Conservation (phyloP, 495 filamentous ascomycete genomes). For the Penicillium salamii region DNA sequence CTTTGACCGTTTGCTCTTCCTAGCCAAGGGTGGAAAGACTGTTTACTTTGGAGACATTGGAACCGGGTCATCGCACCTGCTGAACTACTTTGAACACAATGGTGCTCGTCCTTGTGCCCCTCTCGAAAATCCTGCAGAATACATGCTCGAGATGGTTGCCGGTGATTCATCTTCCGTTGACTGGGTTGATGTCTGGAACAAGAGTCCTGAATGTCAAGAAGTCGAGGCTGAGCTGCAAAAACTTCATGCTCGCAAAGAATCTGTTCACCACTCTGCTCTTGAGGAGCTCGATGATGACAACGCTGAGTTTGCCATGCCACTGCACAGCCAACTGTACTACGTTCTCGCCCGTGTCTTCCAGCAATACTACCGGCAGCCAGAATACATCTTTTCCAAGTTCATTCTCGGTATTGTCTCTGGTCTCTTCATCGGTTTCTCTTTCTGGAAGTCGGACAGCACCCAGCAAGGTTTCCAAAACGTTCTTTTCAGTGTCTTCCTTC, state of each 20-base stretch:
- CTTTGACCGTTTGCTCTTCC: conserved; percentile 84
- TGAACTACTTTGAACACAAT: conserved; percentile 72
- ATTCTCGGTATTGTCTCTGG: conserved; percentile 46
- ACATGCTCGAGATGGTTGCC: conserved; percentile 79
- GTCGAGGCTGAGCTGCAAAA: conserved; percentile 63
- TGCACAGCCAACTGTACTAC: conserved; percentile 42
- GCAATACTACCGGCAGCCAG: conserved; percentile 51
- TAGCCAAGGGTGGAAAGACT: conserved; percentile 73
- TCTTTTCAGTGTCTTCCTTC: conserved; percentile 78
- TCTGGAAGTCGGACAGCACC: conserved; percentile 65
- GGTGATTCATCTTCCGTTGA: conserved; percentile 60
- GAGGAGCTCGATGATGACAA: conserved; percentile 17
- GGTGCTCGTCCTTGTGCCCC: conserved; percentile 64
- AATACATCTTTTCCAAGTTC: conserved; percentile 49
- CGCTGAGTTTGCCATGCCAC: conserved; percentile 51
- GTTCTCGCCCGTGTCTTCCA: conserved; percentile 47
- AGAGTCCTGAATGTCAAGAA: conserved; percentile 60
- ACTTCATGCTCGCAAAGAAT: conserved; percentile 50
- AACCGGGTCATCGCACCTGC: conserved; percentile 63
- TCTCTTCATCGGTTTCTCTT: conserved; percentile 86
- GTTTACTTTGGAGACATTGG: conserved; percentile 90
- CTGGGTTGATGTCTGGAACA: conserved; percentile 74
- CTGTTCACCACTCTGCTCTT: conserved; percentile 6
- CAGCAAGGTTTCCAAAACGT: conserved; percentile 79
- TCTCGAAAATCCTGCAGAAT: conserved; percentile 81